Evolutionary conservation across 140 eudicot species (phyloP).

Genomic region (Anethum foeniculum): DNA sequence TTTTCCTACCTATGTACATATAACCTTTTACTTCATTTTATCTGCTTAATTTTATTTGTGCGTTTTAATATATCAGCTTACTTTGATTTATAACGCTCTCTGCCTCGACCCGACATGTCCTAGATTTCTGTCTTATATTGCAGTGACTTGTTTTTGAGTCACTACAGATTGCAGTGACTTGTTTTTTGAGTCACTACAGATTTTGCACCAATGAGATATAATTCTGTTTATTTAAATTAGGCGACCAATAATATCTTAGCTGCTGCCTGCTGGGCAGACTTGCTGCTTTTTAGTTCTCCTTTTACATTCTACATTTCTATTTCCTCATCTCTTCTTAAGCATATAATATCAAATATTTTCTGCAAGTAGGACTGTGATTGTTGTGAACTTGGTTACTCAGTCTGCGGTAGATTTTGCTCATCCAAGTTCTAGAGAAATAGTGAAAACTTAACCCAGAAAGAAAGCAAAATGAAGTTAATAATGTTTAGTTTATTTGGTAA

Average conservation of each 20-base stretch:
- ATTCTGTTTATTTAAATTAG: background rate
- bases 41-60: background rate
- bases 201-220: background rate
- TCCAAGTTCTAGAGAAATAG: background rate
- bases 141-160: background rate
- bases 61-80: background rate
- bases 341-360: background rate
- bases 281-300: background rate
- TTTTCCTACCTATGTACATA: background rate
- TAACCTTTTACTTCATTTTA: background rate
- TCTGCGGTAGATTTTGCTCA: background rate
- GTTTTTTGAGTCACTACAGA: background rate
- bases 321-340: background rate
- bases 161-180: background rate
- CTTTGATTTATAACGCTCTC: background rate
- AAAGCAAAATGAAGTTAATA: background rate
- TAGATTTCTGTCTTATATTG: background rate
- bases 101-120: background rate
- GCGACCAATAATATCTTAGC: background rate
- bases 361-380: background rate
- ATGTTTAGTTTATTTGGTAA: background rate
- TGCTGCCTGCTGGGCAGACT: background rate
- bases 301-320: background rate
- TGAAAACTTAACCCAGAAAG: background rate
- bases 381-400: background rate